These are phyloP conservation scores for Diutina ranongensis DNA, from an alignment of 1,139 yeast species.

Conservation along the genomic window DNA sequence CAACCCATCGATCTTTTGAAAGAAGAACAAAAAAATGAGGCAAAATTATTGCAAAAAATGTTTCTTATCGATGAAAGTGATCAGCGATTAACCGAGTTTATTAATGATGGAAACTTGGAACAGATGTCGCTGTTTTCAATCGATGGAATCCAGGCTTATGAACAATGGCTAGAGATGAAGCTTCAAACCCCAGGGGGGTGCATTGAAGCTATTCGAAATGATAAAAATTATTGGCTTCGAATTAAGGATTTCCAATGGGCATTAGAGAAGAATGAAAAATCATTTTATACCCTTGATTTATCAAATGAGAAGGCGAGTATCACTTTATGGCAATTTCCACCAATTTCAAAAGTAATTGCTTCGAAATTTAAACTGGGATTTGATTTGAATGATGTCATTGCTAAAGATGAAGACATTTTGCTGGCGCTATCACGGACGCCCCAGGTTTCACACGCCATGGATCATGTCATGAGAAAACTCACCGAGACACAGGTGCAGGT, in stretches of 20 bases:
- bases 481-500: no score
- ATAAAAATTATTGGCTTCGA: constrained; percentile 18
- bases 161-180: constrained; percentile 10
- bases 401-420: no score
- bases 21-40: constrained; percentile 22
- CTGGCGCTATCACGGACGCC: no score
- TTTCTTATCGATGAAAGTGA: constrained; percentile 15
- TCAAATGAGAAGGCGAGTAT: no score
- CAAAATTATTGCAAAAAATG: constrained; percentile 14
- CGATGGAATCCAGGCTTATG: constrained; percentile 23
- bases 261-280: background rate
- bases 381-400: no score
- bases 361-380: no score
- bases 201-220: constrained; percentile 11
- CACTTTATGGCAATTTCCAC: no score
- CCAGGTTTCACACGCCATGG: no score
- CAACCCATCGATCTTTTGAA: constrained; percentile 8
- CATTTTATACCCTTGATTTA: background rate
- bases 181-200: constrained; percentile 11
- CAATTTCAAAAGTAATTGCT: no score
- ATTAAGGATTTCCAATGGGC: constrained; percentile 25
- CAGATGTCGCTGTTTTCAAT: constrained; percentile 17
- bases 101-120: constrained; percentile 11
- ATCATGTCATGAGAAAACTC: no score
- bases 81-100: constrained; percentile 12